These are phyloP conservation scores for Blastomyces gilchristii DNA, from an alignment of 2,329 filamentous ascomycete genomes.

Conservation along the genomic window DNA sequence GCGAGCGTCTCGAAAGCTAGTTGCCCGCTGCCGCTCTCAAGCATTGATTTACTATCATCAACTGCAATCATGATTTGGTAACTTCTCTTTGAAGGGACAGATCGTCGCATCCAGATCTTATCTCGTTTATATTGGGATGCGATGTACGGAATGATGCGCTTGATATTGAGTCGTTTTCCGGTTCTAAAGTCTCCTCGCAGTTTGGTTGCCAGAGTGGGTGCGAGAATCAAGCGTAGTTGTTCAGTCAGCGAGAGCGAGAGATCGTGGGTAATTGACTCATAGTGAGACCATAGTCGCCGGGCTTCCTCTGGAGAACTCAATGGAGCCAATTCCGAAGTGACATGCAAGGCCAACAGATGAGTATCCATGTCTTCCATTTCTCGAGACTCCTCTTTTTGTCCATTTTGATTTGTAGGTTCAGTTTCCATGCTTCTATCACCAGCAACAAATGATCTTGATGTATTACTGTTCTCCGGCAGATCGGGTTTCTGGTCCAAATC, in stretches of 20 bases:
- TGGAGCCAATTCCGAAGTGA: slow-evolving; percentile 43
- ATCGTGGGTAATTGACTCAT: slow-evolving; percentile 73
- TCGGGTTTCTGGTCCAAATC: slow-evolving; percentile 27
- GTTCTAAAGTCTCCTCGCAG: slow-evolving; percentile 94
- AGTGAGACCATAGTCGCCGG: slow-evolving; percentile 69
- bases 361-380: slow-evolving; percentile 42
- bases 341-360: slow-evolving; percentile 60
- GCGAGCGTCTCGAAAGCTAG: slow-evolving; percentile 91
- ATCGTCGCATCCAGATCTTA: slow-evolving; percentile 99
- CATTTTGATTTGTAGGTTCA: slow-evolving; percentile 21
- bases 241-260: slow-evolving; percentile 85
- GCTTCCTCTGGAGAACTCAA: slow-evolving; percentile 47
- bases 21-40: slow-evolving; percentile 62
- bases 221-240: slow-evolving; percentile 88
- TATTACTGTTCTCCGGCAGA: slow-evolving; percentile 31
- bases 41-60: slow-evolving; percentile 92
- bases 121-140: slow-evolving; percentile 96
- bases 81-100: slow-evolving; percentile 79
- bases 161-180: slow-evolving; percentile 96
- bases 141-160: slow-evolving; percentile 98
- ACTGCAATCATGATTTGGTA: slow-evolving; percentile 98
- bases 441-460: slow-evolving; percentile 44
- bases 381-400: slow-evolving; percentile 36
- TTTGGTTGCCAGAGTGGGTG: slow-evolving; percentile 88
- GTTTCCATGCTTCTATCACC: slow-evolving; percentile 34